These are phyloP conservation scores for Tilletia caries DNA, from an alignment of 1,284 basidiomycete genomes.

Conservation along the genomic window DNA sequence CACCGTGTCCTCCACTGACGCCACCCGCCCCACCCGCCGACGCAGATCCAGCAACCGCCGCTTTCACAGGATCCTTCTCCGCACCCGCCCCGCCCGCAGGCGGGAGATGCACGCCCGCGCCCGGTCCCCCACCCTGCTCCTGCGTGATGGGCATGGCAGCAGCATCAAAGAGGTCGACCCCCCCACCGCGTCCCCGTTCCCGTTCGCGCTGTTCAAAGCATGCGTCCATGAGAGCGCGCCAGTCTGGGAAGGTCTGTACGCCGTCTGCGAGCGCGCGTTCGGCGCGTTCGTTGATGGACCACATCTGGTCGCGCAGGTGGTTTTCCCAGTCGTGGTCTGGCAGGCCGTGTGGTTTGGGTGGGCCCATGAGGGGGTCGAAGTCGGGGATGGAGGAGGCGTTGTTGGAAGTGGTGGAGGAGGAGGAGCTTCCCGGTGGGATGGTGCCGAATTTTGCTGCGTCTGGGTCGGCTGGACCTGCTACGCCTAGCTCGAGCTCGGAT, in stretches of 20 bases:
- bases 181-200: conserved; percentile 45
- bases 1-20: not conserved
- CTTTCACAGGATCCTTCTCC: conserved; percentile 21
- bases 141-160: conserved; percentile 21
- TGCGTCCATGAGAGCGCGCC: conserved; percentile 50
- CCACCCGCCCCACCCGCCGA: conserved; percentile 15
- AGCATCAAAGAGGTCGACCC: conserved; percentile 29
- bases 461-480: not conserved
- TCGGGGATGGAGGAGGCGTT: not conserved
- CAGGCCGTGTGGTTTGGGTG: conserved; percentile 38
- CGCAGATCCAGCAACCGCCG: conserved; percentile 17
- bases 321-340: conserved; percentile 47
- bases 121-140: not conserved
- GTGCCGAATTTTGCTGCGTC: conserved; percentile 7
- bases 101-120: not conserved
- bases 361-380: conserved; percentile 46
- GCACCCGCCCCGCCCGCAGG: not conserved
- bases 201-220: conserved; percentile 48
- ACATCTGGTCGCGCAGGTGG: conserved; percentile 40
- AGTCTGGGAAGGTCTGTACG: conserved; percentile 46
- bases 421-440: not conserved
- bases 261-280: conserved; percentile 35
- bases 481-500: conserved; percentile 6
- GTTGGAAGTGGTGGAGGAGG: not conserved
- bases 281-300: conserved; percentile 43